Evolutionary conservation across 2,329 filamentous ascomycete species (phyloP), one percentile per base, ranked within the genome.

Genomic region (Aspergillus sp.): DNA sequence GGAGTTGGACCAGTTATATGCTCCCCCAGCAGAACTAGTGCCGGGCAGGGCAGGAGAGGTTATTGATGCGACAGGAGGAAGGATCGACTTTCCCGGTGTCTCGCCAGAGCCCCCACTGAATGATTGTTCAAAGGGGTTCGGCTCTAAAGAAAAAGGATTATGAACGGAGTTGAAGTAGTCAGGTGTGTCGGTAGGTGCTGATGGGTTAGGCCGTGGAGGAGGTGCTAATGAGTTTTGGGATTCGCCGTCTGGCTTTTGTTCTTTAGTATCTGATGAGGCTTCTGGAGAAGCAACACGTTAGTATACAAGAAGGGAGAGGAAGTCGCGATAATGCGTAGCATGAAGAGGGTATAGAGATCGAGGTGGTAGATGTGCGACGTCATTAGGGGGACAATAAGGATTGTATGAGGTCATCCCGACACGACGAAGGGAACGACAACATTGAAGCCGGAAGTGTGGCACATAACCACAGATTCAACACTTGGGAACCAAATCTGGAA

Each of bases 71-170:
- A 98, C 92, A 15, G 93, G 90, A 51, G 95, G 95, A 61, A 99
- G 81, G 69, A 96, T 88, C 40, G 83, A 82, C 69, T 87, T 89
- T 66, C 91, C 90, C 15, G 93, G 92, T 33, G 93, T 96, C 73
- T 96, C 91, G 66, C 86, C 78, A 48, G 81, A 84, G 22, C 63
- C 63, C 45, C 64, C 61, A 73, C 64, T 60, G 73, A 99, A 99
- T 6, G 93, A 97, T 76, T 95, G 91, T 74, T 98, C 95, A 70
- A 99, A 98, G 8, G 95, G 93, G 76, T 99, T 98, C 59, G 92
- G 92, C 80, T 98, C 95, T 79, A 73, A 80, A 71, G 75, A 86
- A 75, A 75, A 80, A 39, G 72, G 75, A 67, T 77, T 77, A 66
- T 83, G 82, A 61, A 83, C 80, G 58, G 79, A 81, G 52, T 83